Conservation (phyloP, 345 rosid species). For the Noccaea bulbosa region DNA sequence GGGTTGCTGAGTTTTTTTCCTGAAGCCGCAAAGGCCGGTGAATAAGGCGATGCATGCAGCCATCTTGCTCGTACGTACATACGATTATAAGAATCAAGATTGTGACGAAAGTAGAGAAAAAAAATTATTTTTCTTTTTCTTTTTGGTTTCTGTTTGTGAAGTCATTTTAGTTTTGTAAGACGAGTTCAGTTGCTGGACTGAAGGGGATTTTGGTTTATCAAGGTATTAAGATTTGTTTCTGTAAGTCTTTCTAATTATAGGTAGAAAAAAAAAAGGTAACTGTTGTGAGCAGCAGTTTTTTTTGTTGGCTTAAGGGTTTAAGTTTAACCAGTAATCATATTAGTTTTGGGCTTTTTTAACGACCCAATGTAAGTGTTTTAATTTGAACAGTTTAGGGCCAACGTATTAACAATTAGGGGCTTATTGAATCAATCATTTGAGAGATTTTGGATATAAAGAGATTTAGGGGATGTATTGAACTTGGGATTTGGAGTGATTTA, state of each 20-base stretch:
- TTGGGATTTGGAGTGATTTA: no score
- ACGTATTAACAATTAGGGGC: no score
- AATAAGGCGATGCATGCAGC: slow-evolving; percentile 46
- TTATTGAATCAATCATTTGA: no score
- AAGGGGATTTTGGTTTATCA: slow-evolving; percentile 25
- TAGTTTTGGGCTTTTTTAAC: background rate
- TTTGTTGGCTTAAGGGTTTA: background rate
- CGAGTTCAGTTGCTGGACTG: slow-evolving; percentile 30
- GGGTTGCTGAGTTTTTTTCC: slow-evolving; percentile 24
- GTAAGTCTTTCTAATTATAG: slow-evolving; percentile 31
- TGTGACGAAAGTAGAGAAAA: background rate
- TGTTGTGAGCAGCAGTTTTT: slow-evolving; percentile 3
- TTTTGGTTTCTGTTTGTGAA: slow-evolving; percentile 17
- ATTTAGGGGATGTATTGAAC: no score
- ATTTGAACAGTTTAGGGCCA: background rate
- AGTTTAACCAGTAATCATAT: background rate
- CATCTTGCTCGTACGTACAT: slow-evolving; percentile 26
- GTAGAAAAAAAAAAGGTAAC: background rate
- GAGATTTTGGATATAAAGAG: no score
- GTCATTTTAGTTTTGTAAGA: slow-evolving; percentile 11
- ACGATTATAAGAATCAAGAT: slow-evolving; percentile 8
- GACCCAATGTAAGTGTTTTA: background rate
- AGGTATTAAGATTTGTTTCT: slow-evolving; percentile 11
- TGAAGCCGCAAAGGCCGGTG: slow-evolving; percentile 52
- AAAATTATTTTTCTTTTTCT: background rate